phyloP scores from a whole-genome alignment of 345 rosid genomes.

The Nephelium lappaceum region DNA sequence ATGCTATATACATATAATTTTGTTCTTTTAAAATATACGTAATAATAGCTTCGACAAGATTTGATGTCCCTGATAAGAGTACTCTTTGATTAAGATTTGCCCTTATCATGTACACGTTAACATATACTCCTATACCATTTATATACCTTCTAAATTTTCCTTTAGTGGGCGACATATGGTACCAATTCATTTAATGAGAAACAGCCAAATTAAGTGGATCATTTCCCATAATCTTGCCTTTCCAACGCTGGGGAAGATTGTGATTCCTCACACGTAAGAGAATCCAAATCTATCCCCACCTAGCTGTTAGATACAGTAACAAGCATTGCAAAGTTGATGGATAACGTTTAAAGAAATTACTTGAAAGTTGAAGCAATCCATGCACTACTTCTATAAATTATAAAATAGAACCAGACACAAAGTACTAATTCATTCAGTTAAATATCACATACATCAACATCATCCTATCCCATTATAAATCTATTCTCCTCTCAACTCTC shows the following conservation, averaged over 20 bases:
- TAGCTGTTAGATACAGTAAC: too few relatives aligned
- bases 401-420: background rate
- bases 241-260: background rate
- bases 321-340: background rate
- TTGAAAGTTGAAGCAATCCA: background rate
- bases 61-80: too few relatives aligned
- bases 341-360: background rate
- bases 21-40: too few relatives aligned
- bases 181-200: background rate
- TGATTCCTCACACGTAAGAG: constrained; percentile 1
- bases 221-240: background rate
- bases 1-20: too few relatives aligned
- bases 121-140: too few relatives aligned
- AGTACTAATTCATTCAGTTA: constrained; percentile 25
- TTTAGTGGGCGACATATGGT: constrained; percentile 6
- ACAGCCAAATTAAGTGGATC: background rate
- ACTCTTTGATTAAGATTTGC: too few relatives aligned
- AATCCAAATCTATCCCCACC: background rate
- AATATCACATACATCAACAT: constrained; percentile 12
- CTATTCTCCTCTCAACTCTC: constrained; percentile 9
- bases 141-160: background rate
- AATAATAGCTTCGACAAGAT: too few relatives aligned
- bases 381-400: background rate
- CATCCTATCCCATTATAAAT: background rate
- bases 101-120: too few relatives aligned